Evolutionary conservation across 441 rosid species (phyloP).

Genomic region (Pelargonium australe): DNA sequence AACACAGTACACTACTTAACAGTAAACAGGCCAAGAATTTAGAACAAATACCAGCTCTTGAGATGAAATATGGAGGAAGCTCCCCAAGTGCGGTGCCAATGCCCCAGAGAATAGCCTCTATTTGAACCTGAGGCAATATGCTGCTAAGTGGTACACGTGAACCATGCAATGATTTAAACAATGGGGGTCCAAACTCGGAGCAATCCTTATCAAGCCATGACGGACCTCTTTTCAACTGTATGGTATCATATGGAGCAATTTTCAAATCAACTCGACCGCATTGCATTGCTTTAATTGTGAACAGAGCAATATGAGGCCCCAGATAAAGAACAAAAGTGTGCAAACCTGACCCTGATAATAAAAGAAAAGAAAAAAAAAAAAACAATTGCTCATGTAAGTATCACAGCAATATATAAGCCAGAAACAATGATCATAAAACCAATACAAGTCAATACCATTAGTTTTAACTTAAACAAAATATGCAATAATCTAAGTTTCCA

Average conservation of each 20-base stretch:
- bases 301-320: slow-evolving; percentile 92
- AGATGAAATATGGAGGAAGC: slow-evolving; percentile 97
- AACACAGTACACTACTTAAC: not conserved
- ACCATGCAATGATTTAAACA: slow-evolving; percentile 48
- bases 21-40: not conserved
- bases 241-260: slow-evolving; percentile 83
- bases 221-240: slow-evolving; percentile 77
- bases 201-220: slow-evolving; percentile 94
- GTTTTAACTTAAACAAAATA: not conserved
- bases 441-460: not conserved
- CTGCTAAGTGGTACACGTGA: slow-evolving; percentile 73
- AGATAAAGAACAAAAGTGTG: slow-evolving; percentile 96
- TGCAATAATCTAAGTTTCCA: not conserved
- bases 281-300: slow-evolving; percentile 89
- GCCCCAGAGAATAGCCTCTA: slow-evolving; percentile 90
- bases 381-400: not conserved
- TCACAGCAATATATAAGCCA: not conserved
- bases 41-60: slow-evolving; percentile 69
- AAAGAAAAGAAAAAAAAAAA: not conserved
- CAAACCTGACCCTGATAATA: slow-evolving; percentile 79
- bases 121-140: slow-evolving; percentile 75
- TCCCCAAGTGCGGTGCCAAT: slow-evolving; percentile 95
- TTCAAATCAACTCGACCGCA: slow-evolving; percentile 92
- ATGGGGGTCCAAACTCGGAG: slow-evolving; percentile 74
- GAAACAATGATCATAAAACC: not conserved